Evolutionary conservation across 352 stramenopile species (phyloP).

Genomic region (Peronosclerospora sorghi): DNA sequence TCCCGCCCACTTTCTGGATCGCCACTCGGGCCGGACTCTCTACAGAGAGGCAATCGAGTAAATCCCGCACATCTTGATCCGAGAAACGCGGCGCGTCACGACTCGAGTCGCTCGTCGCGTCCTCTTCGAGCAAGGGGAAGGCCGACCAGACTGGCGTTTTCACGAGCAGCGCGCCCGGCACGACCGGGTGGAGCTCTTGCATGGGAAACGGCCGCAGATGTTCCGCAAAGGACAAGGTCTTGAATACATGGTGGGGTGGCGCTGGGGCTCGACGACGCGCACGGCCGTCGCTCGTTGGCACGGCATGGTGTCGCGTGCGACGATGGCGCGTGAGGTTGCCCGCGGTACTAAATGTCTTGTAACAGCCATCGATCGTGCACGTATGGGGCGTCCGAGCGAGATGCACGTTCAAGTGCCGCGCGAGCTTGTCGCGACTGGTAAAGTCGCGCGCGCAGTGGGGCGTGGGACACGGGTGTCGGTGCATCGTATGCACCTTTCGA

Average conservation of each 20-base stretch:
- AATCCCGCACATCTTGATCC: slow-evolving; percentile 28
- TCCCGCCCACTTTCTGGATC: slow-evolving; percentile 12
- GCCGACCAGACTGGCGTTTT: slow-evolving; percentile 10
- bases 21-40: slow-evolving; percentile 12
- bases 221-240: slow-evolving; percentile 10
- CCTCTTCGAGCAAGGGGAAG: background rate
- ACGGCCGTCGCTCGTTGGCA: background rate
- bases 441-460: slow-evolving; percentile 36
- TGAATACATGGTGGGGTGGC: too few species aligned
- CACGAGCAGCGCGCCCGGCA: slow-evolving; percentile 17
- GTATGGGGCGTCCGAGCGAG: slow-evolving; percentile 37
- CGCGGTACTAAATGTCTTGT: slow-evolving; percentile 47
- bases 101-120: background rate
- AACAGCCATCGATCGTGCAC: slow-evolving; percentile 33
- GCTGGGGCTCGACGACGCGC: slow-evolving; percentile 1
- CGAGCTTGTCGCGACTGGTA: slow-evolving; percentile 38
- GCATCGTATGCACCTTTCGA: slow-evolving; percentile 42
- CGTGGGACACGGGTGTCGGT: slow-evolving; percentile 37
- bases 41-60: slow-evolving; percentile 31
- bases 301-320: slow-evolving; percentile 32
- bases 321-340: slow-evolving; percentile 49
- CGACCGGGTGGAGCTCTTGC: slow-evolving; percentile 14
- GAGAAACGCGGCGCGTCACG: slow-evolving; percentile 19
- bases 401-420: slow-evolving; percentile 39
- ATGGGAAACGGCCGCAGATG: slow-evolving; percentile 11